Percentiles rank a stretch among this genome's conserved stretches.
Evolutionary conservation across 192 early-diverging fungal species (phyloP).

Genomic region (Funneliformis mosseae): DNA sequence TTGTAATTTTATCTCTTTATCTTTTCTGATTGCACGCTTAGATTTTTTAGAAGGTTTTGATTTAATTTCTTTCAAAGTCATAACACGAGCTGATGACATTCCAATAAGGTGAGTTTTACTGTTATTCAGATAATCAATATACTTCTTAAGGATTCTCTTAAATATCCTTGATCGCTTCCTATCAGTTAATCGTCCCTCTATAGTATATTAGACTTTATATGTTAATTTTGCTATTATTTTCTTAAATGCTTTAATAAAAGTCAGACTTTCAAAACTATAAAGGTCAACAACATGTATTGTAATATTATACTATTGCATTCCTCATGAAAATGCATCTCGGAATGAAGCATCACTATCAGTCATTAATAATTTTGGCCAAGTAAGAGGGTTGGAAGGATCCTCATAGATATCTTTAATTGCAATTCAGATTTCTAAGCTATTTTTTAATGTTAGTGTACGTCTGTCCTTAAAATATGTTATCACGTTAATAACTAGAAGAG

Average conservation of each 20-base stretch:
- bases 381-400: constrained; percentile 11
- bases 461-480: too few relatives aligned
- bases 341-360: constrained; percentile 5
- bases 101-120: constrained; percentile 9
- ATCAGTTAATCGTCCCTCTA: too few relatives aligned
- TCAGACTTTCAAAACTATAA: too few relatives aligned
- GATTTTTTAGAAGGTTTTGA: too few relatives aligned
- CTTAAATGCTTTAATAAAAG: not conserved
- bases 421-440: constrained; percentile 18
- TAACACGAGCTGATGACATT: not conserved
- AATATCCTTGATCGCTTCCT: too few relatives aligned
- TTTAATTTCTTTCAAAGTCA: not conserved
- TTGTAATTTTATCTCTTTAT: not conserved
- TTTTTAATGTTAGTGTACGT: too few relatives aligned
- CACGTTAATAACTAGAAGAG: not conserved
- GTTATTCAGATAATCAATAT: constrained; percentile 23
- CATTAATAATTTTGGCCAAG: constrained; percentile 16
- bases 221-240: not conserved
- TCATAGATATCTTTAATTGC: constrained; percentile 19
- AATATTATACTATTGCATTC: constrained; percentile 27
- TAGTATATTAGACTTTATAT: not conserved
- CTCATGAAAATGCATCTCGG: not conserved
- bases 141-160: too few relatives aligned
- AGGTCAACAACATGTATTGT: not conserved
- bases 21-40: too few relatives aligned